A percentile compares a stretch with the other conserved stretches of the same genome.
These are phyloP conservation scores for Batrachochytrium dendrobatidis DNA, from an alignment of 371 early-diverging fungal species.

Conservation along the genomic window DNA sequence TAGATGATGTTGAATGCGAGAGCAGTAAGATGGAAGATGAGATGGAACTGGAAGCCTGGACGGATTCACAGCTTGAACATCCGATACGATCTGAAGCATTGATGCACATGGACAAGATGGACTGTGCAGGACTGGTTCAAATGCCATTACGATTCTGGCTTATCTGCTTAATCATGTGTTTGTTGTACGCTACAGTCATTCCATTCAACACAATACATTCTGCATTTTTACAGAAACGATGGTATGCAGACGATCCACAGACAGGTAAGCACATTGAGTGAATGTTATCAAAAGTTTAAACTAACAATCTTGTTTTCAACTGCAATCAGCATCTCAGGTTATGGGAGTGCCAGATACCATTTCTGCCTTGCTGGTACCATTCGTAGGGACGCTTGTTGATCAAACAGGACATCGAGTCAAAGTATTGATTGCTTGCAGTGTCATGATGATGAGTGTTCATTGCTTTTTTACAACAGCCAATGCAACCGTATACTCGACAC, in stretches of 20 bases:
- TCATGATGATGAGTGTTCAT: constrained; percentile 40
- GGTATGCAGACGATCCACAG: constrained; percentile 41
- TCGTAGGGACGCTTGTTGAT: constrained; percentile 43
- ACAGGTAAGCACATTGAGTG: constrained; percentile 17
- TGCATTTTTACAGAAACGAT: constrained; percentile 48
- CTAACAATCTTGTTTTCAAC: constrained; percentile 10
- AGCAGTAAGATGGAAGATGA: too few species aligned
- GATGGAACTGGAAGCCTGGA: too few species aligned
- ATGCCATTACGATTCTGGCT: constrained; percentile 34
- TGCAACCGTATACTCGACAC: constrained; percentile 14
- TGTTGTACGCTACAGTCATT: constrained; percentile 49
- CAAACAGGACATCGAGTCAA: constrained; percentile 37
- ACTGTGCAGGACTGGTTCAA: too few species aligned
- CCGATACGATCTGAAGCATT: too few species aligned
- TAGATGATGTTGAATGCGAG: too few species aligned
- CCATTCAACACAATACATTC: constrained; percentile 55
- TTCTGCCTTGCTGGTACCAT: constrained; percentile 46
- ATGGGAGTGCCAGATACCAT: constrained; percentile 51
- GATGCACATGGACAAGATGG: too few species aligned
- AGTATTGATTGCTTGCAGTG: constrained; percentile 34
- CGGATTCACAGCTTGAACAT: too few species aligned
- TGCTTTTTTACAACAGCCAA: constrained; percentile 28
- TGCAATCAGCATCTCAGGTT: constrained; percentile 34
- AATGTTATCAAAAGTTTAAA: background rate
- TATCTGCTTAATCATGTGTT: constrained; percentile 35